phyloP scores from a whole-genome alignment of 1,139 yeast species.

The Williopsis jadinii region DNA sequence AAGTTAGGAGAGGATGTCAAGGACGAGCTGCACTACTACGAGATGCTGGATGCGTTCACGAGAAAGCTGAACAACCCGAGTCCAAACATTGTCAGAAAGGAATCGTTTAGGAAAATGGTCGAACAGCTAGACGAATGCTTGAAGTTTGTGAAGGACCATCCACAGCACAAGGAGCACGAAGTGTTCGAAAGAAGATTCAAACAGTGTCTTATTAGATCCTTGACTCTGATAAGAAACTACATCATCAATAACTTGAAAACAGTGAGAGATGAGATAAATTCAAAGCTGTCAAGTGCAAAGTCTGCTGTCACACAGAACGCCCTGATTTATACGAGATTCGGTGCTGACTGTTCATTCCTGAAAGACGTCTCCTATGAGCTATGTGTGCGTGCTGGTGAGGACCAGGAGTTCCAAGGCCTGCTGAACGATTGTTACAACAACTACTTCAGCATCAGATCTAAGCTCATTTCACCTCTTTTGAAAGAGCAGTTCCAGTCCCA shows the following conservation, averaged over 20 bases:
- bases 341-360: conserved; percentile 35
- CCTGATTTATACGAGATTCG: conserved; percentile 55
- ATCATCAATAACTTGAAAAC: conserved; percentile 47
- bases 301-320: conserved; percentile 43
- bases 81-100: conserved; percentile 52
- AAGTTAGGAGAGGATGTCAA: conserved; percentile 43
- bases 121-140: conserved; percentile 54
- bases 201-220: conserved; percentile 79
- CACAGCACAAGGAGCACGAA: conserved; percentile 63
- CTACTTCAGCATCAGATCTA: conserved; percentile 52
- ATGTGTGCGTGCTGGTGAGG: conserved; percentile 37
- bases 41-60: conserved; percentile 63
- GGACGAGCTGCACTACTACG: conserved; percentile 52
- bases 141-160: conserved; percentile 38
- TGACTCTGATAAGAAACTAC: conserved; percentile 68
- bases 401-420: conserved; percentile 58
- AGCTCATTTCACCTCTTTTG: conserved; percentile 39
- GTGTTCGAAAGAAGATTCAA: conserved; percentile 66
- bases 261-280: conserved; percentile 37
- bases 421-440: conserved; percentile 56
- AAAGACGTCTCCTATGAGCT: conserved; percentile 44
- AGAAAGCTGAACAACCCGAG: conserved; percentile 66
- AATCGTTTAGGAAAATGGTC: conserved; percentile 48
- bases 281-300: conserved; percentile 23
- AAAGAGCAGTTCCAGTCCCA: conserved; percentile 26